Percentiles rank a stretch among this genome's conserved stretches.
Conservation (phyloP, 345 rosid genomes). For the Camelina hispida region DNA sequence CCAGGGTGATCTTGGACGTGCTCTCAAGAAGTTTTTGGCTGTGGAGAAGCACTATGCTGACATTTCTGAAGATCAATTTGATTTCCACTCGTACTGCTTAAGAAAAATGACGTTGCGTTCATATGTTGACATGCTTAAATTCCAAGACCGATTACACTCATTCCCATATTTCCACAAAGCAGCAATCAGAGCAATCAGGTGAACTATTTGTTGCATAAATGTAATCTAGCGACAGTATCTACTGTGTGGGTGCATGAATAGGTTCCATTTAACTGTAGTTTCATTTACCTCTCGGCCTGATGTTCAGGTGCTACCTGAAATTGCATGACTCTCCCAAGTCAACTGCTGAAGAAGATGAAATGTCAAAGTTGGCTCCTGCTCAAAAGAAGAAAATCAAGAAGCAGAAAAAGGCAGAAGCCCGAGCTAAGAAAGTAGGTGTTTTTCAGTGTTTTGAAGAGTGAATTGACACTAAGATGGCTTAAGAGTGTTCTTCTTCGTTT, state of each 20-base stretch:
- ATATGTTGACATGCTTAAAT: conserved; percentile 96
- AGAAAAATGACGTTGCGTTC: conserved; percentile 97
- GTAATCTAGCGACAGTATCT: conserved; percentile 4
- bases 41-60: conserved; percentile 99
- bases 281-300: conserved; percentile 17
- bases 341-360: conserved; percentile 71
- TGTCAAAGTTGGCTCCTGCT: conserved; percentile 82
- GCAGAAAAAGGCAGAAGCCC: conserved; percentile 94
- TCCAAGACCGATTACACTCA: conserved; percentile 95
- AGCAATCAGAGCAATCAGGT: conserved; percentile 95
- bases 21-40: conserved; percentile 88
- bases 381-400: conserved; percentile 95
- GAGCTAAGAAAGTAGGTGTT: conserved; percentile 85
- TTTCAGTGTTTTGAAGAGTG: conserved; percentile 21
- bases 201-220: conserved; percentile 31
- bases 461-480: conserved; percentile 32
- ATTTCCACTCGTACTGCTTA: conserved; percentile 98
- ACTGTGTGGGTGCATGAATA: conserved; percentile 10
- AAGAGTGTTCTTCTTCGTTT: conserved; percentile 37
- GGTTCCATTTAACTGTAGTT: conserved; percentile 17
- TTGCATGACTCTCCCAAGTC: conserved; percentile 90
- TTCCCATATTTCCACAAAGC: conserved; percentile 95
- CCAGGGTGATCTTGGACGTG: conserved; percentile 96
- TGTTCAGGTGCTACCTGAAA: conserved; percentile 82
- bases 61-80: conserved; percentile 97